Evolutionary conservation across 2,329 filamentous ascomycete genomes (phyloP), one percentile per base, ranked within the genome.

Genomic region (Coleophoma cylindrospora): DNA sequence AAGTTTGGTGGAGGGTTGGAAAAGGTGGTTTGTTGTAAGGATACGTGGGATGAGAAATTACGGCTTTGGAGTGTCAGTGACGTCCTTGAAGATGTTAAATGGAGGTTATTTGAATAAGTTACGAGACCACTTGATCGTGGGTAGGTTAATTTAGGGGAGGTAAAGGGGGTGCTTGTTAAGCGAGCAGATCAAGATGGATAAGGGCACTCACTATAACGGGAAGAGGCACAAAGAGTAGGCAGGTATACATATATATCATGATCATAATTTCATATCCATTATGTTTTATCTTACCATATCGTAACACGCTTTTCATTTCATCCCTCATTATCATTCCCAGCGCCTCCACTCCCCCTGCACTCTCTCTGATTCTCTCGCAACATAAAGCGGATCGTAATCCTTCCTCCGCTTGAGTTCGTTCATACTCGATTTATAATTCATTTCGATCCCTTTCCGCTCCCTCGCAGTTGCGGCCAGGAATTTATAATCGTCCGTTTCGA

Each of bases 401-500:
- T 36, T 50, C 44, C 47, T 45, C 37, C 54, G 49, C 48, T 49
- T 59, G 43, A 61, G 49, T 27, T 57, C 58, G 17, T 41, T 53
- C 17, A 59, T 13, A 47, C 60, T 53, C 22, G 41, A 48, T 40
- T 63, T 64, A 22, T 55, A 61, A 13, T 43, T 52, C 17, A 44
- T 11, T 50, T 65, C 63, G 1, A 58, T 46, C 4, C 21, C 50
- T 66, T 66, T 74, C 57, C 84, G 73, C 57, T 86, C 81, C 43
- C 77, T 70, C 34, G 83, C 71, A 59, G 78, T 80, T 19, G 55
- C 58, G 40, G 76, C 72, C 37, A 96, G 67, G 55, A 84, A 84
- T 21, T 74, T 73, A 50, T 85, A 75, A 61, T 95, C 87, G 47
- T 86, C 79, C 34, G 76, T 76, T 50, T 77, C 72, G 41, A 89